Evolutionary conservation across 176 grass and related monocot species (phyloP), one percentile per base, ranked within the genome.

Genomic region (Raddia guianensis): DNA sequence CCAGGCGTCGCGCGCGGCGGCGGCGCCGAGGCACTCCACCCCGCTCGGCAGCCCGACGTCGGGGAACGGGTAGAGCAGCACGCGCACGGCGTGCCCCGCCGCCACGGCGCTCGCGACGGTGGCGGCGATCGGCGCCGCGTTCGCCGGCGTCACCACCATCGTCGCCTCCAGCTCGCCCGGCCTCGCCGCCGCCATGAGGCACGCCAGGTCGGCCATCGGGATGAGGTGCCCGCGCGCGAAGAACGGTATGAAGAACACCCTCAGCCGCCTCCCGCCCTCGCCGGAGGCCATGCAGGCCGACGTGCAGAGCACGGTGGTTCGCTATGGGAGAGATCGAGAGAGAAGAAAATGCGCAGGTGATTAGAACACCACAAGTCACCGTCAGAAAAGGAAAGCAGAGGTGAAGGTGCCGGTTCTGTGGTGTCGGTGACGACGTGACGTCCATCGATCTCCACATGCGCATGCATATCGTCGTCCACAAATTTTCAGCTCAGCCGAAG

Each of bases 241-340:
- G 66, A 87, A 97, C 0, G 94, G 91, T 0, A 97, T 64, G 69
- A 97, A 86, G 91, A 97, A 92, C 73, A 97, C 87, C 69, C 87
- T 74, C 18, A 94, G 72, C 12, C 9, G 16, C 1, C 48, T 5
- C 42, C 75, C 16, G 46, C 9, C 5, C 0, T 6, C 15, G 45
- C 16, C 32, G 56, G 66, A 53, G 7, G 54, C 56, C 83, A 91
- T 86, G 83, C 80, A n/a, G 79, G 2, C 37, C 37, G 37, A 40
- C 37, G 1, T 40, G 37, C 37, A 40, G 37, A 40, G 4, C 4
- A 0, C 37, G 37, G 37, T 40, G 2, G 37, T 40, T 40, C 37
- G 3, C 37, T 40, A 40, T 40, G 37, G 2, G 37, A 40, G 37
- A 40, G 37, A 40, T 40, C 37, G 37, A 40, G 2, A 2, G 37